Evolutionary conservation across 2,329 filamentous ascomycete species (phyloP).

Genomic region (Amauroascus niger): DNA sequence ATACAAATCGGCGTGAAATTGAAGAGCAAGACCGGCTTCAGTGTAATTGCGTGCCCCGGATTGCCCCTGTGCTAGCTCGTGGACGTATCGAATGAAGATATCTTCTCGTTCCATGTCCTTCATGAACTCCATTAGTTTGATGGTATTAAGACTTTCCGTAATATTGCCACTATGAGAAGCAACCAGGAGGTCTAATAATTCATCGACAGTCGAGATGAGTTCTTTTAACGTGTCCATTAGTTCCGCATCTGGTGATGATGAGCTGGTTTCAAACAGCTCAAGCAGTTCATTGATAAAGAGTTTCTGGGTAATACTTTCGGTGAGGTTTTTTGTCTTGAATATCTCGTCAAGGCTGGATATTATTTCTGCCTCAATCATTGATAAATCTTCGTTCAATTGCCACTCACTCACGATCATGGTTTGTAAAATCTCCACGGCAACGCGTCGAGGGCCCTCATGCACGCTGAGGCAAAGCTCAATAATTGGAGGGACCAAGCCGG

Average conservation of each 20-base stretch:
- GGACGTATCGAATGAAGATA: slow-evolving; percentile 91
- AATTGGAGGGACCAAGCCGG: slow-evolving; percentile 78
- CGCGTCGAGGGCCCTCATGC: slow-evolving; percentile 77
- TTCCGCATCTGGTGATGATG: slow-evolving; percentile 41
- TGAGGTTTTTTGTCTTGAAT: slow-evolving; percentile 81
- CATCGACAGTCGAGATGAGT: slow-evolving; percentile 74
- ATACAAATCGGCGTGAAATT: slow-evolving; percentile 85
- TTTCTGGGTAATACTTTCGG: slow-evolving; percentile 83
- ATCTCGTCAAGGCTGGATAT: slow-evolving; percentile 85
- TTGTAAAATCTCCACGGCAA: slow-evolving; percentile 86
- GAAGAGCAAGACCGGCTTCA: slow-evolving; percentile 79
- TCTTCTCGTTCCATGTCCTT: slow-evolving; percentile 95
- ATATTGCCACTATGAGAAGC: slow-evolving; percentile 69
- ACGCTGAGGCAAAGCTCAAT: slow-evolving; percentile 92
- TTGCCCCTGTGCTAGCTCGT: slow-evolving; percentile 76
- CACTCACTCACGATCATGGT: slow-evolving; percentile 99
- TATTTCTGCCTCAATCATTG: slow-evolving; percentile 87
- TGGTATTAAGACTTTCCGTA: slow-evolving; percentile 76
- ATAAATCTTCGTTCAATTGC: slow-evolving; percentile 86
- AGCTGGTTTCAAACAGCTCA: slow-evolving; percentile 64
- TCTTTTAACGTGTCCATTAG: slow-evolving; percentile 67
- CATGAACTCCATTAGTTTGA: slow-evolving; percentile 90
- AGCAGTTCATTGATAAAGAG: slow-evolving; percentile 81
- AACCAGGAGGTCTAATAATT: slow-evolving; percentile 81
- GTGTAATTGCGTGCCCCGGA: slow-evolving; percentile 65